phyloP scores from a whole-genome alignment of 768 basidiomycete species.

The Solioccasus polychromus region DNA sequence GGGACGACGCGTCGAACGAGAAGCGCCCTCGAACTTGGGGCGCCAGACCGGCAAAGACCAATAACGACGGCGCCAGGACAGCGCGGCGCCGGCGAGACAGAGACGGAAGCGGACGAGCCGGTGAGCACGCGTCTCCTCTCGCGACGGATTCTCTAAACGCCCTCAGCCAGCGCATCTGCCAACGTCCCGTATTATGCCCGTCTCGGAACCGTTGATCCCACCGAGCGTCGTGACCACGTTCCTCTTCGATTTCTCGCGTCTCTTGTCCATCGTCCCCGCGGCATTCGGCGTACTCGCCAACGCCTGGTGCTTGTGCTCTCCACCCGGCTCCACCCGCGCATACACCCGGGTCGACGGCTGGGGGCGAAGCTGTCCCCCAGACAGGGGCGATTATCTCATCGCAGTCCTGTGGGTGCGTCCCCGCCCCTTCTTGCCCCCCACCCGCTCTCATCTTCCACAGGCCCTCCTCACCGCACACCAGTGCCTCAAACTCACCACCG shows the following conservation, averaged over 20 bases:
- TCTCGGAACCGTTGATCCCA: constrained; percentile 49
- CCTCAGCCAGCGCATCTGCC: constrained; percentile 44
- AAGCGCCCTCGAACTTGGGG: constrained; percentile 24
- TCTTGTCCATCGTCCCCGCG: constrained; percentile 72
- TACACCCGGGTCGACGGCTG: constrained; percentile 13
- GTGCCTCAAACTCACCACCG: constrained; percentile 83
- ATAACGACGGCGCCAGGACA: constrained; percentile 45
- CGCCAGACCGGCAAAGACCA: constrained; percentile 35
- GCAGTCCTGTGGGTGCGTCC: constrained; percentile 67
- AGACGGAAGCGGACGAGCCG: constrained; percentile 75
- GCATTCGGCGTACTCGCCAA: constrained; percentile 64
- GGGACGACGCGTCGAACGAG: constrained; percentile 18
- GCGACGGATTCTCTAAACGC: constrained; percentile 5
- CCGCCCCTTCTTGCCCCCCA: constrained; percentile 1
- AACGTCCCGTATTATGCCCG: constrained; percentile 58
- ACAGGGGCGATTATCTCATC: constrained; percentile 62
- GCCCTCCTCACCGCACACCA: constrained; percentile 85
- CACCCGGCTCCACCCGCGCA: constrained; percentile 33
- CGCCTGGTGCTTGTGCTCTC: constrained; percentile 48
- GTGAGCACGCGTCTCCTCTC: constrained; percentile 49
- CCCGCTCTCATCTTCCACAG: constrained; percentile 35
- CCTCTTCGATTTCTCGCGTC: constrained; percentile 67
- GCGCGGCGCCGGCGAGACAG: constrained; percentile 70
- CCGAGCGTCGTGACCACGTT: constrained; percentile 50
- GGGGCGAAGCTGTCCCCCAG: constrained; percentile 40